These are phyloP conservation scores for Peronospora tabacina DNA, from an alignment of 352 stramenopile species.

Conservation along the genomic window DNA sequence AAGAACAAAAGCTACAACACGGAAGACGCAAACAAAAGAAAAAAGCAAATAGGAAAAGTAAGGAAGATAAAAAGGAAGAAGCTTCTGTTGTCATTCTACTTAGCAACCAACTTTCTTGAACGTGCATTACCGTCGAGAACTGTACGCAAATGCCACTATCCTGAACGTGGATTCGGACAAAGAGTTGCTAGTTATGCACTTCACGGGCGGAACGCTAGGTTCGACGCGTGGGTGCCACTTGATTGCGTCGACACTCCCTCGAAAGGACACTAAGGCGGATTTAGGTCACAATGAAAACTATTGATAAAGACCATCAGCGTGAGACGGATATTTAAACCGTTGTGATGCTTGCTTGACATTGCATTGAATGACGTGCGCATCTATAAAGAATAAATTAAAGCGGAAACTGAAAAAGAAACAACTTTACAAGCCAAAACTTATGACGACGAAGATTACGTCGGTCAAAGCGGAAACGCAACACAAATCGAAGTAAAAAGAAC, in stretches of 20 bases:
- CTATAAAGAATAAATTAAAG: slow-evolving; percentile 10
- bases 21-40: no score
- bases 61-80: no score
- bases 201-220: no score
- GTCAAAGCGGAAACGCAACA: slow-evolving; percentile 19
- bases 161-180: no score
- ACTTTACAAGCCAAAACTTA: slow-evolving; percentile 5
- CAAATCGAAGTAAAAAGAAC: background rate
- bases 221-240: no score
- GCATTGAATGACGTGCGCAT: slow-evolving; percentile 25
- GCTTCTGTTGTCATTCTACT: no score
- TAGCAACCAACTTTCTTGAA: no score
- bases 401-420: slow-evolving; percentile 7
- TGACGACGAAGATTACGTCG: slow-evolving; percentile 4
- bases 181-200: no score
- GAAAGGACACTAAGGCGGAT: slow-evolving; percentile 24
- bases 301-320: slow-evolving; percentile 43
- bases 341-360: slow-evolving; percentile 56
- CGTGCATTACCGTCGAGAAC: no score
- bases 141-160: no score
- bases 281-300: slow-evolving; percentile 41
- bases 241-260: slow-evolving; percentile 3
- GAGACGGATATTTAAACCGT: slow-evolving; percentile 31
- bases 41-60: no score
- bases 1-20: no score